These are phyloP conservation scores for Colletotrichum ledebouriae DNA, from an alignment of 2,329 filamentous ascomycete genomes.

Conservation along the genomic window DNA sequence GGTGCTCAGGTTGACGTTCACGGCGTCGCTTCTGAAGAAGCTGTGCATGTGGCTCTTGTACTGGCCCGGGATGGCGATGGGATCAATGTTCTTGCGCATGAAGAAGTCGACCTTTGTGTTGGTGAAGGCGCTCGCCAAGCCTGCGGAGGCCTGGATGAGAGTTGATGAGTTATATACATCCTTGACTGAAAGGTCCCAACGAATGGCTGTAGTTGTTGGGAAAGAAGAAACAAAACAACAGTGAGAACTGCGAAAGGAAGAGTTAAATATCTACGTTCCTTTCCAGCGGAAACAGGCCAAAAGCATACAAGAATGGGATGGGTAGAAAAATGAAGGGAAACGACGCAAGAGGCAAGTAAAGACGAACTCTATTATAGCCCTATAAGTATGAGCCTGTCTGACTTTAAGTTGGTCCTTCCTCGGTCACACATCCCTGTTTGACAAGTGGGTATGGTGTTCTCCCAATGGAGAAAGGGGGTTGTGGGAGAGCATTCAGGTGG, in stretches of 20 bases:
- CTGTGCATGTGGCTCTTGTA: constrained; percentile 52
- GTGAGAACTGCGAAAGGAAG: constrained; percentile 7
- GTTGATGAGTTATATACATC: constrained; percentile 19
- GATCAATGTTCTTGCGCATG: constrained; percentile 52
- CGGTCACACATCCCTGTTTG: constrained; percentile 14
- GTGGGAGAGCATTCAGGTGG: constrained; percentile 9
- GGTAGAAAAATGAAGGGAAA: background rate
- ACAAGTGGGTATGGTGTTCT: background rate
- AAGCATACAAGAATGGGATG: constrained; percentile 5
- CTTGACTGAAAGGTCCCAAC: background rate
- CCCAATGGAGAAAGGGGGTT: background rate
- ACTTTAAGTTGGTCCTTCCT: constrained; percentile 19
- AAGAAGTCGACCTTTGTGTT: constrained; percentile 45
- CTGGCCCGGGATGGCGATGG: constrained; percentile 50
- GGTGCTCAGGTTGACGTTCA: constrained; percentile 49
- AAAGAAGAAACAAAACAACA: background rate
- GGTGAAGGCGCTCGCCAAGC: constrained; percentile 45
- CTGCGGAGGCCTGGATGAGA: constrained; percentile 17
- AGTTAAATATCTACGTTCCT: constrained; percentile 11
- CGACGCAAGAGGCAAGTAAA: background rate
- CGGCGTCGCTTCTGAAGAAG: constrained; percentile 52
- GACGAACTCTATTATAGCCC: background rate
- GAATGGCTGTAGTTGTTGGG: background rate
- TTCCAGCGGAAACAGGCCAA: constrained; percentile 14
- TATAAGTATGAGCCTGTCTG: constrained; percentile 3